These are phyloP conservation scores for Xeromyces bisporus DNA, from an alignment of 495 filamentous ascomycete genomes.

Conservation along the genomic window DNA sequence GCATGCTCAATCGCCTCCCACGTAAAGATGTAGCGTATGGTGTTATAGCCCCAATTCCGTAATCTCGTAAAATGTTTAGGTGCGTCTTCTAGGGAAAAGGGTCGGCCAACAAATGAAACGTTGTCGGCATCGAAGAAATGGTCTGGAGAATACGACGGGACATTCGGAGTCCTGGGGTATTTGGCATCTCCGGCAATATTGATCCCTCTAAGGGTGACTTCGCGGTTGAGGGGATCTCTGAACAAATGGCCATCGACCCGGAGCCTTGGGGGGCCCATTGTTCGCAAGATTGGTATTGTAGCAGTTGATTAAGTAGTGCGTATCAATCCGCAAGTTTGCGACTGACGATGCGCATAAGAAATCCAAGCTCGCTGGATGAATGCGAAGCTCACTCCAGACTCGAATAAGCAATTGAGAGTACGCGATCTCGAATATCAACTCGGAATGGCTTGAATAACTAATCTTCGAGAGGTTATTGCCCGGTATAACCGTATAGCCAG, in stretches of 20 bases:
- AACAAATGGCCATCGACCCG: constrained; percentile 72
- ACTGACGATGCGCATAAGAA: too few species aligned
- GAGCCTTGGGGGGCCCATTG: constrained; percentile 35
- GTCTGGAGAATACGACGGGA: constrained; percentile 61
- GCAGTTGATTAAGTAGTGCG: too few species aligned
- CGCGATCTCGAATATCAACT: too few species aligned
- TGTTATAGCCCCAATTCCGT: constrained; percentile 82
- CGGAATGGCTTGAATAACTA: too few species aligned
- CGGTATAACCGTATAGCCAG: too few species aligned
- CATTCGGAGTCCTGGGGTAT: constrained; percentile 55
- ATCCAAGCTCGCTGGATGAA: too few species aligned
- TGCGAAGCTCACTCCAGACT: too few species aligned
- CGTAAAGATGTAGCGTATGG: constrained; percentile 89
- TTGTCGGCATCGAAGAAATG: constrained; percentile 86
- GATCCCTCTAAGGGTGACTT: constrained; percentile 52
- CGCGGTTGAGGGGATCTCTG: constrained; percentile 48
- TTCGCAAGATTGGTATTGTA: too few species aligned
- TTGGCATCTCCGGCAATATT: constrained; percentile 55
- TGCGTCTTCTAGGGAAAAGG: constrained; percentile 69
- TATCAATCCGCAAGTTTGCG: too few species aligned
- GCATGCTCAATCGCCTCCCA: constrained; percentile 98
- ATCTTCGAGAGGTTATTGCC: too few species aligned
- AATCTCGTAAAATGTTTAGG: constrained; percentile 76
- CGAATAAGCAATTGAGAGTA: too few species aligned
- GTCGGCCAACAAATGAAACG: constrained; percentile 75